Conservation (phyloP, 441 rosid species). For the Pelargonium australe region DNA sequence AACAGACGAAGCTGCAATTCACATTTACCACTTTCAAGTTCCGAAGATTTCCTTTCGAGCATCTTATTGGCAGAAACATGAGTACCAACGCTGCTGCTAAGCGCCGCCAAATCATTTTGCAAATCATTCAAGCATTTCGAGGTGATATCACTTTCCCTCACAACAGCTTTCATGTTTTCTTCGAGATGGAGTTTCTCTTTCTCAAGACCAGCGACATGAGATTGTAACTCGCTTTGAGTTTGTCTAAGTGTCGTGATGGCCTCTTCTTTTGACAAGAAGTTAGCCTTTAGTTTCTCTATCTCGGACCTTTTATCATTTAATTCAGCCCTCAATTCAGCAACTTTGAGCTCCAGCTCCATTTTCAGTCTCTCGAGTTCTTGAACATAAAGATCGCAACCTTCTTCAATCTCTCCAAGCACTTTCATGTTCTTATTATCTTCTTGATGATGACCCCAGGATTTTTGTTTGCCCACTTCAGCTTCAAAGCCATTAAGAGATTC, state of each 20-base stretch:
- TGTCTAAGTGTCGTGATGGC: constrained; percentile 29
- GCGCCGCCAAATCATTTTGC: too few relatives aligned
- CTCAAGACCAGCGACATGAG: constrained; percentile 27
- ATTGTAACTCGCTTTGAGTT: constrained; percentile 29
- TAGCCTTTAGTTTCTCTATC: constrained; percentile 32
- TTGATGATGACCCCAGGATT: constrained; percentile 15
- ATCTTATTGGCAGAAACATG: constrained; percentile 36
- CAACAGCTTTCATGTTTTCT: constrained; percentile 29
- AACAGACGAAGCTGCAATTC: constrained; percentile 32
- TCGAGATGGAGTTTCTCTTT: constrained; percentile 37
- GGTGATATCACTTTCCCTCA: constrained; percentile 33
- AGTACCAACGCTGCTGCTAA: constrained; percentile 9
- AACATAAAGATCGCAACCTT: constrained; percentile 22
- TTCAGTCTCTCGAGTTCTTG: constrained; percentile 30
- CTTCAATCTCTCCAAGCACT: constrained; percentile 28
- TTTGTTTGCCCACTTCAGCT: constrained; percentile 21
- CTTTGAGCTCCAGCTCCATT: constrained; percentile 29
- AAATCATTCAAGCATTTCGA: neutral
- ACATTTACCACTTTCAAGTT: constrained; percentile 27
- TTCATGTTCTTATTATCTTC: constrained; percentile 32
- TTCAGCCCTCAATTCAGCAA: constrained; percentile 25
- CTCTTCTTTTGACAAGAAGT: constrained; percentile 35
- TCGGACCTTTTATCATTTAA: constrained; percentile 21
- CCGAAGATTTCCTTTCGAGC: constrained; percentile 38
- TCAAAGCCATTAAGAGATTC: too few relatives aligned